Base-by-base conservation (phyloP, 352 stramenopile genomes). In the Pythium rishiriense region DNA sequence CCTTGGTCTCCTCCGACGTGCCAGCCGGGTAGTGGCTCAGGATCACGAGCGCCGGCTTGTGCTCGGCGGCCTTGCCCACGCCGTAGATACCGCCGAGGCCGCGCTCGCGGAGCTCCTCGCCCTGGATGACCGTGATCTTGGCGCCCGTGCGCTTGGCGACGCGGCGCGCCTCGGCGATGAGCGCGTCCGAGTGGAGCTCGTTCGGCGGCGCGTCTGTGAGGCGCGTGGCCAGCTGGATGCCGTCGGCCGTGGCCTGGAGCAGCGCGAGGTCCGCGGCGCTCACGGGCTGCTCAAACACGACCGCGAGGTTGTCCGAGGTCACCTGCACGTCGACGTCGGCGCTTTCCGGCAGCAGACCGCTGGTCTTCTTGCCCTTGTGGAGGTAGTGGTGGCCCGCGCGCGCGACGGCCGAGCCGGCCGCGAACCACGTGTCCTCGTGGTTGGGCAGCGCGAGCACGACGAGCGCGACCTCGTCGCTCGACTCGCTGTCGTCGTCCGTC, bases 21-120 rank as follows among this genome's bases (percentile, higher is more conserved):
- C 69, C 71, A 6, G 62, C 55, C 0, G 85, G 87, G 69, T 87
- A 77, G 65, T 97, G 85, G 43, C 84, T 94, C 51, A 99, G 62
- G 35, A 98, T 86, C 24, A 98, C 79, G 4, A 99, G 75, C 37
- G 93, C 88, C 2, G 96, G 94, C 50, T 90, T 84, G 73, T 97
- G 79, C 22, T 69, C 68, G 1, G 94, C 88, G 14, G 88, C 94
- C 73, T 98, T 97, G 25, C 95, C 93, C 22, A 98, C 93, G 49
- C 88, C 88, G 63, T 96, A 98, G 52, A 98, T 87, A 10, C 94
- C 95, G 41, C 95, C 94, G 58, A 98, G 97, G 26, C 94, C 93
- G 37, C 85, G 71, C 46, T 93, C 77, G 48, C 74, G 74, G 43
- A 99, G 79, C 60, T 97, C 90, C 43, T 98, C 81, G 47, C 96